phyloP scores from a whole-genome alignment of 495 filamentous ascomycete genomes.

The Sphaerosporella brunnea region DNA sequence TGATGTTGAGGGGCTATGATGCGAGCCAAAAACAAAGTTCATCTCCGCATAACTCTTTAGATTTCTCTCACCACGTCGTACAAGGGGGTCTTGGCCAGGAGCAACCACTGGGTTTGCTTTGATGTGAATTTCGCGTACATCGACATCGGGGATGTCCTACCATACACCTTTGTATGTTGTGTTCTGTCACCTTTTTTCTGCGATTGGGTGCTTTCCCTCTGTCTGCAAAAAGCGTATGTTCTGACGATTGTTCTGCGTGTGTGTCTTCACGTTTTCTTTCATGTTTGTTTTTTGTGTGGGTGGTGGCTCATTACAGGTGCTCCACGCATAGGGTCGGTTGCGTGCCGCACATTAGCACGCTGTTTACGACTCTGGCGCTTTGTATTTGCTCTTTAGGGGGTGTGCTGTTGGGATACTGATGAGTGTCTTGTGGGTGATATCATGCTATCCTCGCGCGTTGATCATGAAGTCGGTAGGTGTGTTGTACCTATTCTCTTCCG shows the following conservation, averaged over 20 bases:
- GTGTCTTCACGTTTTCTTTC: too few species aligned
- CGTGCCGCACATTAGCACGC: too few species aligned
- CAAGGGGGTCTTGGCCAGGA: conserved; percentile 7
- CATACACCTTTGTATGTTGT: neutral
- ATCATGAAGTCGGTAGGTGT: too few species aligned
- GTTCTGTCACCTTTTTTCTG: neutral
- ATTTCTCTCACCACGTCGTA: conserved; percentile 4
- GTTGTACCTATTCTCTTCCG: too few species aligned
- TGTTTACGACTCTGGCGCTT: too few species aligned
- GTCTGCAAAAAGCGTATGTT: neutral
- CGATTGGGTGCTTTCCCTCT: neutral
- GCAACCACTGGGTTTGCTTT: conserved; percentile 7
- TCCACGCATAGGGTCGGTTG: too few species aligned
- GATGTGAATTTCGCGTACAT: conserved; percentile 2
- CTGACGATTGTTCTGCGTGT: neutral
- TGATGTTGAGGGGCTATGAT: too few species aligned
- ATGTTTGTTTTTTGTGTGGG: neutral
- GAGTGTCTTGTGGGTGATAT: too few species aligned
- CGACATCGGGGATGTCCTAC: conserved; percentile 1
- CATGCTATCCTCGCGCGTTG: too few species aligned
- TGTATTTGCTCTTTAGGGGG: too few species aligned
- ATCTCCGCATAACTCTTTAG: conserved; percentile 3
- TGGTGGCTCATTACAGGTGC: conserved; percentile 1
- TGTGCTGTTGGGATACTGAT: too few species aligned
- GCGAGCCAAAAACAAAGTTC: neutral